Evolutionary conservation across 108 stramenopile genomes (phyloP), one percentile per base, ranked within the genome.

Genomic region (Nitzschia sp.): DNA sequence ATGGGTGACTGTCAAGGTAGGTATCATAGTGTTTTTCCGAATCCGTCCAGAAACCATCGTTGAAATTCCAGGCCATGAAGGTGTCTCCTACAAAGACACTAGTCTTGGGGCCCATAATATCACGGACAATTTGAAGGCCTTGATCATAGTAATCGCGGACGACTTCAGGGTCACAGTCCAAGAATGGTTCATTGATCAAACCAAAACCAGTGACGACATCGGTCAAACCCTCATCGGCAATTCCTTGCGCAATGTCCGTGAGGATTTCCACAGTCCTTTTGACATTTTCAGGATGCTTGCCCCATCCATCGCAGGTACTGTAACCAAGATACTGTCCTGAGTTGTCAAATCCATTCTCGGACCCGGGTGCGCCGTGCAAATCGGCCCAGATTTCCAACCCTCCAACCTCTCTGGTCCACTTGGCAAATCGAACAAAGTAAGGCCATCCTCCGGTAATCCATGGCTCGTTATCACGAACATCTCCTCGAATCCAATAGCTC

Each of bases 341-440:
- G 68, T 88, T 84, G 78, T 89, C 88, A 60, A 87, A 84, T 8
- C 86, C 88, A 63, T 89, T 93, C 63, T 89, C 81, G 8, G 76
- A 78, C 1, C 88, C 88, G 10, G 88, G 85, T 21, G 88, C 86
- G 20, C 75, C 75, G 60, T 93, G 91, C 24, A 93, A 70, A 53
- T 93, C 91, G 40, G 85, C 73, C 83, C 86, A 86, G 0, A 87
- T 76, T 41, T 79, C 42, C 24, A 93, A 53, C 0, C 73, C 76
- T 1, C 68, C 69, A 48, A 73, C 42, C 43, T 84, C 65, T 11
- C 85, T 69, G 46, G 62, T 68, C 88, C 86, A 89, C 9, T 65
- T 53, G n/a, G 75, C 58, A 8, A 80, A 52, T 8, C 87, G 78
- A 5, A 73, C 65, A 62, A 89, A 82, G 50, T 87, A 84, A 22